Percentiles rank a stretch among this genome's conserved stretches.
Conservation (phyloP, 495 filamentous ascomycete species). For the Penicillium atrosanguineum region DNA sequence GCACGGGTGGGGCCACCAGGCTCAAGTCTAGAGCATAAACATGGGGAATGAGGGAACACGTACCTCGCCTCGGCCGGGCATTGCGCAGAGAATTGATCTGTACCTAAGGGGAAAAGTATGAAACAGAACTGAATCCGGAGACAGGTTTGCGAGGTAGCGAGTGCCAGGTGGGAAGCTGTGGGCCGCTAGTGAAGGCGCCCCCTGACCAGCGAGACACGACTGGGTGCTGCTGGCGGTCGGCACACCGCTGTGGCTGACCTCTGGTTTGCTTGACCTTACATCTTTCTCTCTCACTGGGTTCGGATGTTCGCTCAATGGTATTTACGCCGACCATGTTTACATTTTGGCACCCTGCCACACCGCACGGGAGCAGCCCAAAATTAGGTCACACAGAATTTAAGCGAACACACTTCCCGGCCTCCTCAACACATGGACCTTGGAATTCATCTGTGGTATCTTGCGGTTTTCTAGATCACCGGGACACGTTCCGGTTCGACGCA, state of each 20-base stretch:
- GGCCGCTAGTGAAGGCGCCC: neutral
- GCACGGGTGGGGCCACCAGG: conserved; percentile 16
- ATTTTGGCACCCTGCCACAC: too few species aligned
- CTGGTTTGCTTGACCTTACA: neutral
- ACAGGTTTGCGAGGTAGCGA: neutral
- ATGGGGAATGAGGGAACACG: conserved; percentile 1
- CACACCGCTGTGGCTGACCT: neutral
- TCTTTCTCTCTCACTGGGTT: too few species aligned
- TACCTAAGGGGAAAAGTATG: neutral
- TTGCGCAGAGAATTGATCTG: conserved; percentile 12
- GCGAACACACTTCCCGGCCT: too few species aligned
- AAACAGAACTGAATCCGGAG: neutral
- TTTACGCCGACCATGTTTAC: too few species aligned
- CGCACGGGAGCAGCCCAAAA: too few species aligned
- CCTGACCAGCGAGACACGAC: neutral
- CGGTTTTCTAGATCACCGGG: too few species aligned
- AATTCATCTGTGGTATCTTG: too few species aligned
- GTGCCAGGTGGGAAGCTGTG: neutral
- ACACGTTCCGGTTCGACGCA: too few species aligned
- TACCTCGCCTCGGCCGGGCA: conserved; percentile 35
- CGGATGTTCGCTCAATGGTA: too few species aligned
- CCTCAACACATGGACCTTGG: too few species aligned
- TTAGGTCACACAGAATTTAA: too few species aligned
- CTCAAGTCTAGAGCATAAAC: conserved; percentile 9
- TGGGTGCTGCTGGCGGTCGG: neutral